phyloP scores from a whole-genome alignment of 306 rosid genomes.

The Alnus glutinosa region DNA sequence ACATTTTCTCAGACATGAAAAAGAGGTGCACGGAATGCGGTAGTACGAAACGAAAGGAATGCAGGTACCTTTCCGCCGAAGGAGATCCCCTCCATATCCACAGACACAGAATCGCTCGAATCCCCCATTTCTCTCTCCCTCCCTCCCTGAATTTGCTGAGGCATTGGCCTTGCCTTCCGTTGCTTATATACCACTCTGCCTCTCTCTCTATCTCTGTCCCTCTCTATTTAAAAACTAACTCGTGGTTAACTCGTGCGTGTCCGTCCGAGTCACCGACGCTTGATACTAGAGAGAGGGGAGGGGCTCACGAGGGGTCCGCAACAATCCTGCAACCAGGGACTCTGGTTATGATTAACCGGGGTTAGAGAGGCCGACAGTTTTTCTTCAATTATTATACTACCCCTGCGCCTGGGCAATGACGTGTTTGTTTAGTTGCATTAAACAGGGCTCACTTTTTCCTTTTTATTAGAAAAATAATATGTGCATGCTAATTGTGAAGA shows the following conservation, averaged over 20 bases:
- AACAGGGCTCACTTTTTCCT: no score
- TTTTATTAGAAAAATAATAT: no score
- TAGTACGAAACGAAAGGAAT: constrained; percentile 11
- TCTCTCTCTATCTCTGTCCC: constrained; percentile 4
- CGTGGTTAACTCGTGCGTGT: constrained; percentile 57
- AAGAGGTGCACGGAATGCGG: constrained; percentile 5
- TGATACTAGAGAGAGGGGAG: constrained; percentile 23
- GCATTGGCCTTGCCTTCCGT: constrained; percentile 30
- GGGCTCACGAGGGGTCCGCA: constrained; percentile 60
- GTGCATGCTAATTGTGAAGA: no score
- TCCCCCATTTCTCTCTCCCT: constrained; percentile 49
- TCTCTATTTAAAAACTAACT: constrained; percentile 21
- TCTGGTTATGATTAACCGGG: constrained; percentile 55
- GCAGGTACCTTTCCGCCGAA: constrained; percentile 71
- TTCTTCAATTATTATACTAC: constrained; percentile 9
- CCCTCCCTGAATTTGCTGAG: constrained; percentile 28
- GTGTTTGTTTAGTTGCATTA: not conserved
- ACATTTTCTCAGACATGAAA: constrained; percentile 23
- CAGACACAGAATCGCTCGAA: constrained; percentile 82
- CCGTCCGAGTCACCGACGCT: constrained; percentile 96
- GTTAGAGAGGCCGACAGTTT: constrained; percentile 75
- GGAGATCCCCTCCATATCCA: constrained; percentile 79
- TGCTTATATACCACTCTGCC: constrained; percentile 35
- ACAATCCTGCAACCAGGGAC: constrained; percentile 41
- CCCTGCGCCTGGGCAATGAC: constrained; percentile 18